Percentiles rank a stretch among this genome's conserved stretches.
These are phyloP conservation scores for Penicillium macrosclerotiorum DNA, from an alignment of 495 filamentous ascomycete genomes.

Conservation along the genomic window DNA sequence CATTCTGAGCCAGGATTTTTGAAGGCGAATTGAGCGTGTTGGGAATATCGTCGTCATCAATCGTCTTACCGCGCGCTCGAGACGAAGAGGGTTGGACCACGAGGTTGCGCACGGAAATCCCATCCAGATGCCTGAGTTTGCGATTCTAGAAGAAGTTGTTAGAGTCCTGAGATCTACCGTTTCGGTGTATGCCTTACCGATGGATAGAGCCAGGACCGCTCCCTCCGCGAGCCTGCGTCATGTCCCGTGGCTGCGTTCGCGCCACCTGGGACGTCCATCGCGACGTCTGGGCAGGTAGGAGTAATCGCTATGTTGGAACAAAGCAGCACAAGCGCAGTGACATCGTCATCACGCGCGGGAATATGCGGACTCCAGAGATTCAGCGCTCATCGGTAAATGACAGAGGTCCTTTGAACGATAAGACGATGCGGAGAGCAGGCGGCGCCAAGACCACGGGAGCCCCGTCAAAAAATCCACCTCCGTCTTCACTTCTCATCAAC, in stretches of 20 bases:
- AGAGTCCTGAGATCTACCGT: too few relatives aligned
- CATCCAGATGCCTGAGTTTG: conserved; percentile 83
- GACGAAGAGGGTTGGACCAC: conserved; percentile 51
- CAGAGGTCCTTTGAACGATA: conserved; percentile 12
- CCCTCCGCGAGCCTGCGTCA: conserved; percentile 21
- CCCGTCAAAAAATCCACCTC: conserved; percentile 36
- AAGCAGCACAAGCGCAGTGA: not conserved
- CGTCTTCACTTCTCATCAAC: conserved; percentile 19
- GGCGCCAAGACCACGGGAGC: conserved; percentile 24
- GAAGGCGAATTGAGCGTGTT: conserved; percentile 63
- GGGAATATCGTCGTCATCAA: conserved; percentile 80
- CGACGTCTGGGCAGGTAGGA: not conserved
- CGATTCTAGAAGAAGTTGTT: conserved; percentile 59
- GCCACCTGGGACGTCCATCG: conserved; percentile 13
- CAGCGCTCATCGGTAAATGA: conserved; percentile 4
- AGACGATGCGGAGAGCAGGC: conserved; percentile 30
- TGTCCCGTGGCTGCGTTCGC: conserved; percentile 18
- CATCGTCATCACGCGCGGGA: conserved; percentile 5
- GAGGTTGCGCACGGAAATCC: conserved; percentile 84
- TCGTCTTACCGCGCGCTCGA: conserved; percentile 65
- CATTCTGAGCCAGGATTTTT: conserved; percentile 63
- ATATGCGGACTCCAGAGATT: not conserved
- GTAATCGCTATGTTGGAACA: too few relatives aligned
- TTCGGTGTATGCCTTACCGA: conserved; percentile 17
- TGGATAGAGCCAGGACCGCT: conserved; percentile 24